phyloP scores from a whole-genome alignment of 179 eudicot genomes.

The Patellifolia procumbens region DNA sequence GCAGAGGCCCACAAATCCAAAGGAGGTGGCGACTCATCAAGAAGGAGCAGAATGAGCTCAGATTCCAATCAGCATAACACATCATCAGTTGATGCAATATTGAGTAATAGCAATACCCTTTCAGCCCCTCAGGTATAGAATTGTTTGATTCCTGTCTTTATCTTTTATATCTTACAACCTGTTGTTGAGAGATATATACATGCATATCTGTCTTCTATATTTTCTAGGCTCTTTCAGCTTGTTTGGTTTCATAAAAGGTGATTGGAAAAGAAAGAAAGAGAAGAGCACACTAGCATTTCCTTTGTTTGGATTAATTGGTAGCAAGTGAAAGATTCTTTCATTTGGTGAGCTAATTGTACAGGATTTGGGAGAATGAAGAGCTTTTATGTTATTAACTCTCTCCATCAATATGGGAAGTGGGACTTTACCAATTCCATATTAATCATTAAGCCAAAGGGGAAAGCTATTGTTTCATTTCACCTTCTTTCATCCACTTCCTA shows the following conservation, averaged over 20 bases:
- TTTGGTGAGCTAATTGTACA: too few relatives aligned
- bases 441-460: too few relatives aligned
- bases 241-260: not conserved
- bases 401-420: too few relatives aligned
- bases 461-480: too few relatives aligned
- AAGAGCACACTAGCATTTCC: not conserved
- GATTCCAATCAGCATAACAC: conserved; percentile 63
- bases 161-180: not conserved
- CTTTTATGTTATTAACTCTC: too few relatives aligned
- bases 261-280: not conserved
- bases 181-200: not conserved
- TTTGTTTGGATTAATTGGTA: not conserved
- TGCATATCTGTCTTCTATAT: not conserved
- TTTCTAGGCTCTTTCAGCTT: not conserved
- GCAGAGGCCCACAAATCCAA: conserved; percentile 98
- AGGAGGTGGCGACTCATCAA: conserved; percentile 63
- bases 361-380: too few relatives aligned
- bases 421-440: too few relatives aligned
- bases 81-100: conserved; percentile 91
- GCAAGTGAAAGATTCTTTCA: too few relatives aligned
- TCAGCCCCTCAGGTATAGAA: conserved; percentile 62
- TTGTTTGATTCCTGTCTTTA: not conserved
- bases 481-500: too few relatives aligned
- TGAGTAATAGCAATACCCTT: conserved; percentile 50
- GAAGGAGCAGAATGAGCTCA: conserved; percentile 67